Base-by-base conservation (phyloP, 1,284 basidiomycete genomes). In the Ustilago shanxiensis region DNA sequence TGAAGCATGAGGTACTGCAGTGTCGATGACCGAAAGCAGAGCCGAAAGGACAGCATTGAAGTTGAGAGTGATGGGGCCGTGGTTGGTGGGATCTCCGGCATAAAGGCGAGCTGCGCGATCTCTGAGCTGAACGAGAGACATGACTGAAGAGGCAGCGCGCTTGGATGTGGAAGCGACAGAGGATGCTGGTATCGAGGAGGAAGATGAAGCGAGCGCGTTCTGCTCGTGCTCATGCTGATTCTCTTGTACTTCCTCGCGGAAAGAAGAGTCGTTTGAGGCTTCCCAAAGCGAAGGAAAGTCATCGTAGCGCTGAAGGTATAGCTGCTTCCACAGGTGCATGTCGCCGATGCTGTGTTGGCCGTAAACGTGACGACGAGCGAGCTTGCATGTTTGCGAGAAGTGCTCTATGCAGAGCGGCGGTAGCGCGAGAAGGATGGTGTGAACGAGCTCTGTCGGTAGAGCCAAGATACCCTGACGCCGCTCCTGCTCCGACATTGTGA, bases 391-490 rank as follows among this genome's bases (percentile, higher is more conserved):
- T 24, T 76, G 73, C 10, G 73, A 67, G 37, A 65, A 72, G 44
- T 72, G 73, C 52, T 76, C 73, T 50, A 76, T 72, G 68, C 68
- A 64, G 45, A 68, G 18, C 3, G 73, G 73, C 6, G 68, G 68
- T 10, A 76, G 45, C 8, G 35, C 44, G 39, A 72, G 68, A 2
- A 76, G 58, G 29, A 76, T 68, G 29, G 47, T 26, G 37, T 76
- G 73, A 10, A 76, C 53, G 24, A 76, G 59, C 50, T 76, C 73
- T 44, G 60, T 65, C n/a, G 73, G 73, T 14, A 76, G 62, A 16
- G 58, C 57, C 9, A 76, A 44, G 26, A 76, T 49, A 33, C 72
- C 62, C 10, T 39, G 57, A 6, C 31, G 45, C 18, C 50, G 29
- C 7, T 31, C n/a, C 8, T 52, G 50, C 50, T 52, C 50, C 18